Evolutionary conservation across 2,329 filamentous ascomycete species (phyloP), one percentile per base, ranked within the genome.

Genomic region (Annulohypoxylon truncatum): DNA sequence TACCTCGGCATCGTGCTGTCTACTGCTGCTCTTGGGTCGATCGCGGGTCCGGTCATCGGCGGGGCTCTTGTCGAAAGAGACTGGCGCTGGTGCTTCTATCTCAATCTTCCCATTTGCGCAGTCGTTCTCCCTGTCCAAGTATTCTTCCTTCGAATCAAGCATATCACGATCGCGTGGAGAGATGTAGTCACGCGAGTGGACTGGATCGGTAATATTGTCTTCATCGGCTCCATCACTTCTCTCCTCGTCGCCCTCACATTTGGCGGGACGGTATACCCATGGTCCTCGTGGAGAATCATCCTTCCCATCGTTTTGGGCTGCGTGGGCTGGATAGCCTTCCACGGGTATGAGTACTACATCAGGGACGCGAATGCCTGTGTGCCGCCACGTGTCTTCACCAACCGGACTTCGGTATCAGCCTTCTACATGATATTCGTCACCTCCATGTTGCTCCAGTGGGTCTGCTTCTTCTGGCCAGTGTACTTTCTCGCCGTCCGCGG

Each of bases 51-150:
- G 0, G 61, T 78, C 9, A 63, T 77, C 3, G 73, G 64, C 50
- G 61, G 12, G 4, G 33, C 33, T 4, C 33, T 38, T 15, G 33
- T 10, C 4, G 33, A 38, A 10, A 38, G 33, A 38, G 70, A 73
- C 1, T 82, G 80, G 79, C 70, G 77, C 4, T 82, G 78, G 77
- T 71, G 75, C 15, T 84, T 83, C 67, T 79, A 71, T 12, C 26
- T 79, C 18, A 77, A 77, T 47, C 63, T 78, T 0, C 75, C 75
- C 28, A 67, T 77, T 64, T 64, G 75, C 51, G 74, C 67, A 58
- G 15, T 74, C 22, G 52, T 72, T 8, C 64, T 78, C 8, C 44
- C 64, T 3, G 48, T 74, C 31, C 62, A 76, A 24, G 26, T 74
- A 29, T 15, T 75, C 48, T 75, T 76, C 64, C 71, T 84, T 2